Conservation (phyloP, 2,329 filamentous ascomycete species). For the Cladophialophora bantiana region DNA sequence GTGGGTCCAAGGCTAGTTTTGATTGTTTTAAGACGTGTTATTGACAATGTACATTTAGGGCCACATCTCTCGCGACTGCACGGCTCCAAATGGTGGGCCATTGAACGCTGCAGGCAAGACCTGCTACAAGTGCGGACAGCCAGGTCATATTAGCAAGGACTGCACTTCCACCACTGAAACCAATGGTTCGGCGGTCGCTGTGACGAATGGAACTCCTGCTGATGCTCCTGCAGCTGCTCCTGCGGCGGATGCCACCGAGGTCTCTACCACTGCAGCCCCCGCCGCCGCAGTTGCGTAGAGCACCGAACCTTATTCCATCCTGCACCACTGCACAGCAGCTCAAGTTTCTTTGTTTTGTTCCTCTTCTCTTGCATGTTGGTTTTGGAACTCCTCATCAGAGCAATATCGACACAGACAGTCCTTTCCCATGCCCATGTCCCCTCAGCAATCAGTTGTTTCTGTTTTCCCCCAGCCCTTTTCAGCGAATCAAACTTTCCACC, state of each 20-base stretch:
- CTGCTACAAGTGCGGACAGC: constrained; percentile 96
- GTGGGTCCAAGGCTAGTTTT: constrained; percentile 43
- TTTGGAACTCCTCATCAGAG: constrained; percentile 11
- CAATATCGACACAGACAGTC: constrained; percentile 21
- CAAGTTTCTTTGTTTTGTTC: constrained; percentile 22
- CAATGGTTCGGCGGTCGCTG: constrained; percentile 46
- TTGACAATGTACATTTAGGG: constrained; percentile 54
- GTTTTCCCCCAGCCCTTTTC: constrained; percentile 6
- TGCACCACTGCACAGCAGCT: constrained; percentile 10
- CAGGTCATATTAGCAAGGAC: constrained; percentile 94
- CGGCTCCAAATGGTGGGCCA: constrained; percentile 92
- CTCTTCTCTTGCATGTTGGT: constrained; percentile 13
- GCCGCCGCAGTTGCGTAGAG: constrained; percentile 37
- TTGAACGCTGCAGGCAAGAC: constrained; percentile 97
- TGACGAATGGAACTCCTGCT: constrained; percentile 34
- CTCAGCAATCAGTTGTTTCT: constrained; percentile 12
- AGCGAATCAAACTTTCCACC: constrained; percentile 13
- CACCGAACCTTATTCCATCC: background rate
- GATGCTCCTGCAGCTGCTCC: constrained; percentile 35
- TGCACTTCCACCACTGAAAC: constrained; percentile 76
- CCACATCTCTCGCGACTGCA: constrained; percentile 94
- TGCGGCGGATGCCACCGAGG: constrained; percentile 31
- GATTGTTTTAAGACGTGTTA: background rate
- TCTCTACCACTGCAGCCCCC: constrained; percentile 30
- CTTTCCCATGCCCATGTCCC: constrained; percentile 15